Conservation (phyloP, 495 filamentous ascomycete species). For the Daldinia loculata region DNA sequence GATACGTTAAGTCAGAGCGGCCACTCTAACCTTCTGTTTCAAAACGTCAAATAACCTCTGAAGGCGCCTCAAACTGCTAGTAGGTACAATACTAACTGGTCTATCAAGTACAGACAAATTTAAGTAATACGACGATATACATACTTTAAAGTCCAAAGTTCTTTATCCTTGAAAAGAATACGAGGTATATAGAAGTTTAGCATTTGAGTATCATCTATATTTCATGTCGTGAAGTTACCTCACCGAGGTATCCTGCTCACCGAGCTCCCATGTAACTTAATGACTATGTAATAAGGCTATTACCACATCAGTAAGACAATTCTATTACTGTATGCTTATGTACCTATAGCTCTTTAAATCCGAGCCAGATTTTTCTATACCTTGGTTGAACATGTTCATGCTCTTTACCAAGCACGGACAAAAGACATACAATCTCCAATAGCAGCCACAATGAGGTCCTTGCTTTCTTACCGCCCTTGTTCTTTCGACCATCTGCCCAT, state of each 20-base stretch:
- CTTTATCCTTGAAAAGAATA: background rate
- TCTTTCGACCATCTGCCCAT: constrained; percentile 25
- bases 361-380: constrained; percentile 18
- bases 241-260: constrained; percentile 13
- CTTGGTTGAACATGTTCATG: constrained; percentile 41
- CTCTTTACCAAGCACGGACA: constrained; percentile 23
- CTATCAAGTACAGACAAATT: background rate
- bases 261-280: constrained; percentile 25
- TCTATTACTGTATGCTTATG: constrained; percentile 6
- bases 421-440: constrained; percentile 1
- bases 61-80: background rate
- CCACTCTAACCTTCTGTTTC: background rate
- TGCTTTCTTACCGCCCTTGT: constrained; percentile 2
- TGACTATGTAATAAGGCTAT: constrained; percentile 30
- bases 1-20: background rate
- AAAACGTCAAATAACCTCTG: background rate
- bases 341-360: constrained; percentile 16
- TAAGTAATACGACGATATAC: background rate
- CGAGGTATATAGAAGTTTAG: background rate
- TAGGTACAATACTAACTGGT: background rate
- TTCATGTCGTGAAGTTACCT: constrained; percentile 14
- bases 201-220: background rate
- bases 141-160: too few relatives aligned
- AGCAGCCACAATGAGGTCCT: background rate
- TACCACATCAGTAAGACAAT: constrained; percentile 10